Percentiles rank a stretch among this genome's conserved stretches.
Evolutionary conservation across 345 rosid genomes (phyloP).

Genomic region (Hypericum androsaemum): DNA sequence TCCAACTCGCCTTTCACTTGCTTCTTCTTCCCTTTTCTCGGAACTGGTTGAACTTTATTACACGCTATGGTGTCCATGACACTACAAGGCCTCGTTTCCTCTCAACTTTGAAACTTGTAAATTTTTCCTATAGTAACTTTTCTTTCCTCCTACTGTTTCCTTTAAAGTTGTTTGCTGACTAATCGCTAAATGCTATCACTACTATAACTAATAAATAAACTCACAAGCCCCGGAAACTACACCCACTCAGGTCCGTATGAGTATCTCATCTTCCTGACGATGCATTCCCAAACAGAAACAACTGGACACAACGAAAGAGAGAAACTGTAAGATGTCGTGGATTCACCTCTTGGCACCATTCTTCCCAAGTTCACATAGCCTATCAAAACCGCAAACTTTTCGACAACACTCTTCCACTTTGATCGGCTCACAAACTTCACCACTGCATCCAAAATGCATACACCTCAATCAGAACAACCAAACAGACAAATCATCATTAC

Average conservation of each 20-base stretch:
- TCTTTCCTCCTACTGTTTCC: conserved; percentile 11
- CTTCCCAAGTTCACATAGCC: conserved; percentile 66
- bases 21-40: conserved; percentile 71
- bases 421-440: conserved; percentile 39
- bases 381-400: conserved; percentile 11
- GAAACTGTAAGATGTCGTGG: conserved; percentile 47
- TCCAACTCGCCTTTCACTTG: conserved; percentile 68
- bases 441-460: conserved; percentile 12
- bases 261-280: conserved; percentile 93
- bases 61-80: conserved; percentile 57
- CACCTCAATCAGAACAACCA: too few relatives aligned
- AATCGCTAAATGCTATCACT: conserved; percentile 31
- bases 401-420: conserved; percentile 16
- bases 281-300: conserved; percentile 95
- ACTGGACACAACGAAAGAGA: conserved; percentile 73
- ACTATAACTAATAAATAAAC: conserved; percentile 13
- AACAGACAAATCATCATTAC: too few relatives aligned
- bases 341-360: conserved; percentile 43
- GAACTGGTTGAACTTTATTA: conserved; percentile 54
- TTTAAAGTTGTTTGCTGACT: conserved; percentile 14
- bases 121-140: conserved; percentile 34
- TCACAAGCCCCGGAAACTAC: conserved; percentile 37
- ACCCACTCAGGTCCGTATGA: conserved; percentile 98
- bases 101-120: conserved; percentile 31
- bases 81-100: conserved; percentile 16